Base-by-base conservation (phyloP, 2,329 filamentous ascomycete genomes). In the Cladosporium sp. region DNA sequence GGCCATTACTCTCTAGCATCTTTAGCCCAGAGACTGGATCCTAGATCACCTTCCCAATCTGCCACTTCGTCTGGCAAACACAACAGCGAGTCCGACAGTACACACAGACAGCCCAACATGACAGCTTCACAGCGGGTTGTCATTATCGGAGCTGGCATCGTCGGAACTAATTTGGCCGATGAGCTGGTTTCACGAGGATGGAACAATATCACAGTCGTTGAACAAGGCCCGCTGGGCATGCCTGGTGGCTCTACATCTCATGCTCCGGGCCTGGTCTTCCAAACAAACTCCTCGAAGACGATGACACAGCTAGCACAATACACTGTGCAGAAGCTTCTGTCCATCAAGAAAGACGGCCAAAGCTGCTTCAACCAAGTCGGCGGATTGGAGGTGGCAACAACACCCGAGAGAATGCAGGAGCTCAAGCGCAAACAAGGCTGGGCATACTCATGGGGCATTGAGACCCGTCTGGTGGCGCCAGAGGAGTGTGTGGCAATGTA, bases 181-280 rank as follows among this genome's bases (percentile, higher is more conserved):
- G 84, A 87, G 76, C 78, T 87, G 66, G 77, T 84, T 64, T 76
- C 77, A 22, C 79, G 83, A 66, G 85, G 85, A 75, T 87, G 84
- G 84, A 79, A 69, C 56, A 72, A 86, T 69, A 84, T 87, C 69
- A 87, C 84, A 17, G 84, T 87, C 51, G 73, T 87, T 62, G 84
- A 87, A 63, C 84, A 87, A 69, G 84, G 84, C 0, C 84, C 84
- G 2, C 69, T 87, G 63, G 73, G 76, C 59, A 81, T 87, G 78
- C 84, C 84, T 0, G 84, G 85, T 25, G 84, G 84, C 45, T 87
- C 85, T 28, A 87, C 85, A 6, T 87, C 84, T 6, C 84, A 87
- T 63, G 84, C 84, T 4, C 84, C 84, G 0, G 84, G 84, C 0
- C 76, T 87, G 3, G 84, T 87, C 0, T 87, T 86, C 65, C 84